phyloP scores from a whole-genome alignment of 495 filamentous ascomycete genomes.

The Pyronema omphalodes region DNA sequence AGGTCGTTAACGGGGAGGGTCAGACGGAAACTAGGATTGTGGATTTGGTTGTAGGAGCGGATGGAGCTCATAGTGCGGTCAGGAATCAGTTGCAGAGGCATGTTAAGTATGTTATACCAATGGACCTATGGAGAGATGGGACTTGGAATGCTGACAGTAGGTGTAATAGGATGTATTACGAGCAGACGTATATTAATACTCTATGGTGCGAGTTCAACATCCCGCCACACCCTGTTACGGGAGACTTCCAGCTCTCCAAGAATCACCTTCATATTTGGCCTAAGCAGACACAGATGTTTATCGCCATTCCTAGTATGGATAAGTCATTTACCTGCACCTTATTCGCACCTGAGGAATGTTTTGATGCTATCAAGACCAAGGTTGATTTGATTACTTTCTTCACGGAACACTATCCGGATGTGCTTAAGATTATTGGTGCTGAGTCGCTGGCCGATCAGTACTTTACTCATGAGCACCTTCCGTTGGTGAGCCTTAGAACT shows the following conservation, averaged over 20 bases:
- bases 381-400: conserved; percentile 50
- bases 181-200: conserved; percentile 91
- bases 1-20: conserved; percentile 17
- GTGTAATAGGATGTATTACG: conserved; percentile 56
- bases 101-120: conserved; percentile 13
- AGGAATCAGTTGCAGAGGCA: conserved; percentile 91
- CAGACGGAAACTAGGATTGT: conserved; percentile 56
- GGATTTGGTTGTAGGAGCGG: conserved; percentile 86
- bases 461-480: conserved; percentile 62
- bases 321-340: conserved; percentile 90
- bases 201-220: conserved; percentile 96
- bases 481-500: conserved; percentile 55
- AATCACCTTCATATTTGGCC: conserved; percentile 98
- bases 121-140: too few species aligned
- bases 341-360: conserved; percentile 52
- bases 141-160: background rate
- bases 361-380: conserved; percentile 37
- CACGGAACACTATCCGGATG: conserved; percentile 64
- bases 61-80: conserved; percentile 81
- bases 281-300: conserved; percentile 85
- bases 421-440: conserved; percentile 60
- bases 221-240: conserved; percentile 33
- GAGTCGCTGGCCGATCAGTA: conserved; percentile 53
- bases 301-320: conserved; percentile 80
- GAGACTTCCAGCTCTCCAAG: conserved; percentile 59